These are phyloP conservation scores for Ophiostoma himal-ulmi DNA, from an alignment of 2,329 filamentous ascomycete genomes.

Conservation along the genomic window DNA sequence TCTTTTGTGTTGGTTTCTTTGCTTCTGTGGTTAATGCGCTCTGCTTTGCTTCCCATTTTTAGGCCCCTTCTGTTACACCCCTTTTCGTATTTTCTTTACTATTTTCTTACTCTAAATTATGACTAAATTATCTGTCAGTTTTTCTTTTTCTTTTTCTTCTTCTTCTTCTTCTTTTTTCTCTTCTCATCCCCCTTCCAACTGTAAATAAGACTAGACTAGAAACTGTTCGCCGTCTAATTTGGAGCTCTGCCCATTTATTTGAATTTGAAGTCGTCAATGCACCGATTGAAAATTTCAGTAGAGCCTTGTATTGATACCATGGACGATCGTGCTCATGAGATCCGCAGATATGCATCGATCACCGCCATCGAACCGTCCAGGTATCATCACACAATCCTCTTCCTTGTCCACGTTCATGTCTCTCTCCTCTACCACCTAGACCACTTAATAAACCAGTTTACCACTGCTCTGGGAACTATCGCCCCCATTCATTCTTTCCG, in stretches of 20 bases:
- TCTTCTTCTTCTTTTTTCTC: neutral
- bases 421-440: neutral
- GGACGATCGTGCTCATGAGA: neutral
- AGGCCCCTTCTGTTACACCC: neutral
- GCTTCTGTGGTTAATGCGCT: neutral
- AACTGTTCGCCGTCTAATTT: neutral
- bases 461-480: neutral
- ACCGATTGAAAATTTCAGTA: neutral
- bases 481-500: neutral
- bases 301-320: neutral
- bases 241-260: neutral
- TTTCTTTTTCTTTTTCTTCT: too few relatives aligned
- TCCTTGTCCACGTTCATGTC: neutral
- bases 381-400: neutral
- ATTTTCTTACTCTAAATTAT: too few relatives aligned
- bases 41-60: neutral
- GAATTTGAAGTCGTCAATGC: neutral
- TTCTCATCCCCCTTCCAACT: neutral
- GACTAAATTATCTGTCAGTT: too few relatives aligned
- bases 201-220: neutral
- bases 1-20: conserved; percentile 7
- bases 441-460: neutral
- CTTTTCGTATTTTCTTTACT: neutral
- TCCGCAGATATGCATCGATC: neutral
- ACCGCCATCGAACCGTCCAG: neutral